Evolutionary conservation across 164 flowering plant species (phyloP).

Genomic region (Dillenia suffruticosa): DNA sequence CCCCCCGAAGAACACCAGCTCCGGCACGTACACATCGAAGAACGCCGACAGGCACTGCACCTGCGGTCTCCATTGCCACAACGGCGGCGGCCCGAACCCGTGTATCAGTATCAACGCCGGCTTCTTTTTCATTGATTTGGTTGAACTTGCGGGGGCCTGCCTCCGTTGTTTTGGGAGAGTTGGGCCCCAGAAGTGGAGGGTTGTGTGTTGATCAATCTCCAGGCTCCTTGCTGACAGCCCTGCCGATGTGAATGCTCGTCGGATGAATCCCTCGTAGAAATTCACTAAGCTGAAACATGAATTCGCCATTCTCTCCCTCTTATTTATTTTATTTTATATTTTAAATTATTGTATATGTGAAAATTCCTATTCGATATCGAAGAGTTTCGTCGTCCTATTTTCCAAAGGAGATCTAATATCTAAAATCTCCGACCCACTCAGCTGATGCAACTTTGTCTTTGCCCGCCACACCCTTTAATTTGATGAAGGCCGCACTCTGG

Average conservation of each 20-base stretch:
- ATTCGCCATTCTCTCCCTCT: conserved; percentile 16
- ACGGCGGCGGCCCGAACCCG: conserved; percentile 56
- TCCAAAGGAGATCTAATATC: too few relatives aligned
- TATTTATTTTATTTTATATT: too few relatives aligned
- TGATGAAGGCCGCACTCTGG: too few relatives aligned
- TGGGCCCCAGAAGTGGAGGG: conserved; percentile 56
- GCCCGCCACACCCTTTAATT: too few relatives aligned
- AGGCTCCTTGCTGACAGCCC: conserved; percentile 42
- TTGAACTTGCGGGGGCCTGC: neutral
- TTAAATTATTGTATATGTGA: too few relatives aligned
- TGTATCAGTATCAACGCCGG: conserved; percentile 45
- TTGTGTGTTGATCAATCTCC: conserved; percentile 38
- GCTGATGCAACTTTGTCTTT: too few relatives aligned
- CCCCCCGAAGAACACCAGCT: conserved; percentile 69
- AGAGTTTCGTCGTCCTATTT: too few relatives aligned
- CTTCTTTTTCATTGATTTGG: conserved; percentile 4
- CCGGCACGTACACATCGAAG: conserved; percentile 72
- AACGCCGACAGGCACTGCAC: conserved; percentile 26
- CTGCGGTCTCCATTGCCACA: conserved; percentile 62
- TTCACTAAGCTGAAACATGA: conserved; percentile 51
- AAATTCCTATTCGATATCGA: too few relatives aligned
- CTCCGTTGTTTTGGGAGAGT: neutral
- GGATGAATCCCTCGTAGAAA: conserved; percentile 37
- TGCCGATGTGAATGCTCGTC: conserved; percentile 35
- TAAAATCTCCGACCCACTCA: too few relatives aligned